phyloP scores from a whole-genome alignment of 345 rosid species.

The Corymbia maculata region DNA sequence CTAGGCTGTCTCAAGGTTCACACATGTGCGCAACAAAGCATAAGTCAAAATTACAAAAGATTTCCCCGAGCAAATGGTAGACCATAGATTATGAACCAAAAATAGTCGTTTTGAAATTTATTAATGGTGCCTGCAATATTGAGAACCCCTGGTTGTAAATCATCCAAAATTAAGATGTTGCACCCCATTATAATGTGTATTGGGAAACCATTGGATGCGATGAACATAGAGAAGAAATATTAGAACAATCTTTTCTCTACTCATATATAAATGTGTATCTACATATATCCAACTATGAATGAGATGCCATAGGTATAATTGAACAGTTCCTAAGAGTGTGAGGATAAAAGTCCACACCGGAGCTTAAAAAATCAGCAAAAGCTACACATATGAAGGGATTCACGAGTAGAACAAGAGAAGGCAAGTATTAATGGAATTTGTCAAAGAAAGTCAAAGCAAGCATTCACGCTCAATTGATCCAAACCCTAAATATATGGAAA shows the following conservation, averaged over 20 bases:
- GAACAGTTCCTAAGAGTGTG: background rate
- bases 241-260: background rate
- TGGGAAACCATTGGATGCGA: background rate
- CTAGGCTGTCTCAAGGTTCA: background rate
- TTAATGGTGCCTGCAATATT: background rate
- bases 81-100: background rate
- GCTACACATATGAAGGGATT: background rate
- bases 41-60: background rate
- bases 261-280: background rate
- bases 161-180: background rate
- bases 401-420: background rate
- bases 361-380: background rate
- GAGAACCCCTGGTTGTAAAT: background rate
- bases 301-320: background rate
- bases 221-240: background rate
- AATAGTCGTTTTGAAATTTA: background rate
- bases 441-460: background rate
- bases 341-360: background rate
- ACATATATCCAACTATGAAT: background rate
- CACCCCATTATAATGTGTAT: background rate
- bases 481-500: background rate
- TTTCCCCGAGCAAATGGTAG: background rate
- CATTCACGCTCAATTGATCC: background rate
- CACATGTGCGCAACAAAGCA: background rate
- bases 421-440: background rate